Conservation (phyloP, 2,329 filamentous ascomycete species). For the Aspergillus cejpii region DNA sequence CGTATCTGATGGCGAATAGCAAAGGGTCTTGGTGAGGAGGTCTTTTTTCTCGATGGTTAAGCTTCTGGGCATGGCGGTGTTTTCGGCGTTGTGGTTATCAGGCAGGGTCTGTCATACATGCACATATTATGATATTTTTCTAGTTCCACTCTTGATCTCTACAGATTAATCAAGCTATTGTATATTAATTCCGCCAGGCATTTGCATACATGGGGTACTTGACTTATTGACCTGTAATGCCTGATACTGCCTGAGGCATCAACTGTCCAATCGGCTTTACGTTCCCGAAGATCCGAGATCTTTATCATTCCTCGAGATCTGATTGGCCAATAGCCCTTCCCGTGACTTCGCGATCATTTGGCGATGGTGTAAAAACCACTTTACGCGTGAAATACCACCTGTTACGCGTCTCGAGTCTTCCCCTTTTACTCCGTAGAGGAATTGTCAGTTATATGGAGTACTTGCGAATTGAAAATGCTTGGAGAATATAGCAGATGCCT, state of each 20-base stretch:
- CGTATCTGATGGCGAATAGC: neutral
- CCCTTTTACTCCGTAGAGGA: constrained; percentile 13
- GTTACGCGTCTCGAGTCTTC: constrained; percentile 24
- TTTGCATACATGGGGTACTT: too few species aligned
- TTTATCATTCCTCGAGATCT: neutral
- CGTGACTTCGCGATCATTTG: constrained; percentile 37
- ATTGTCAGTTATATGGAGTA: neutral
- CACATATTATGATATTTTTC: neutral
- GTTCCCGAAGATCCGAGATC: too few species aligned
- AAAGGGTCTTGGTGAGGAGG: neutral
- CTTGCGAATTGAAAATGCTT: too few species aligned
- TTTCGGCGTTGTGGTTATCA: neutral
- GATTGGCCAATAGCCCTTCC: constrained; percentile 21
- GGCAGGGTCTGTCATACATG: neutral
- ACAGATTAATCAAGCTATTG: neutral
- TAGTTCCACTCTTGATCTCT: neutral
- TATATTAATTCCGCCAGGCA: neutral
- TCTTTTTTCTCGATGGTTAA: neutral
- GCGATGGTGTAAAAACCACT: constrained; percentile 27
- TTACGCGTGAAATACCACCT: constrained; percentile 27
- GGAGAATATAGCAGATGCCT: too few species aligned
- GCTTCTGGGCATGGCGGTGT: neutral
- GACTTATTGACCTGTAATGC: too few species aligned
- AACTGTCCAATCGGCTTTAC: neutral
- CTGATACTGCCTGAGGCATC: neutral